Percentiles rank a stretch among this genome's conserved stretches.
Evolutionary conservation across 2,329 filamentous ascomycete genomes (phyloP).

Genomic region (Fusarium sp.): DNA sequence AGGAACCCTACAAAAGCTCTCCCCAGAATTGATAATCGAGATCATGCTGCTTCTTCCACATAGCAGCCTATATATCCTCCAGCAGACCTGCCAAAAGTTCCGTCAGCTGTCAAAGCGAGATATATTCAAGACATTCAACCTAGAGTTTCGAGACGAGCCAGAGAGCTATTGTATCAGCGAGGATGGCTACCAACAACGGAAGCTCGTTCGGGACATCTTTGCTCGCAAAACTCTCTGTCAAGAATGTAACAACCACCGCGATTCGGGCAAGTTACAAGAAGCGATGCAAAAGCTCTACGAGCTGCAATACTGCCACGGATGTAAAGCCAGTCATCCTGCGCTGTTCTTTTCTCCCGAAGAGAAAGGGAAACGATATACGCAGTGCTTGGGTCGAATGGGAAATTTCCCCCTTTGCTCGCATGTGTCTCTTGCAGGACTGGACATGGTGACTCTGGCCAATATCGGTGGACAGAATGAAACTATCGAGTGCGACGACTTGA

Average conservation of each 20-base stretch:
- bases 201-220: not conserved
- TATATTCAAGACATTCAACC: not conserved
- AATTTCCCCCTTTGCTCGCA: not conserved
- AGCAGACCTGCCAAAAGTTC: slow-evolving; percentile 1
- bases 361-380: not conserved
- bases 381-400: slow-evolving; percentile 4
- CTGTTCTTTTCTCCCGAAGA: slow-evolving; percentile 6
- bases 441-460: not conserved
- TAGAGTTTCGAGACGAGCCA: not conserved
- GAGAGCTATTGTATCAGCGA: not conserved
- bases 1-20: not conserved
- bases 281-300: slow-evolving; percentile 8
- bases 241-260: not conserved
- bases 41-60: slow-evolving; percentile 7
- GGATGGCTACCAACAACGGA: not conserved
- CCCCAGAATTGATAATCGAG: slow-evolving; percentile 1
- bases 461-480: too few species aligned
- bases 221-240: not conserved
- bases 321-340: not conserved
- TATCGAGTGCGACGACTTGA: not conserved
- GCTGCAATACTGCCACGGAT: not conserved
- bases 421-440: not conserved
- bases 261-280: not conserved
- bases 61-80: not conserved
- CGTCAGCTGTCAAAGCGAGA: not conserved